A percentile compares a stretch with the other conserved stretches of the same genome.
Evolutionary conservation across 306 rosid species (phyloP).

Genomic region (Biancaea sappan): DNA sequence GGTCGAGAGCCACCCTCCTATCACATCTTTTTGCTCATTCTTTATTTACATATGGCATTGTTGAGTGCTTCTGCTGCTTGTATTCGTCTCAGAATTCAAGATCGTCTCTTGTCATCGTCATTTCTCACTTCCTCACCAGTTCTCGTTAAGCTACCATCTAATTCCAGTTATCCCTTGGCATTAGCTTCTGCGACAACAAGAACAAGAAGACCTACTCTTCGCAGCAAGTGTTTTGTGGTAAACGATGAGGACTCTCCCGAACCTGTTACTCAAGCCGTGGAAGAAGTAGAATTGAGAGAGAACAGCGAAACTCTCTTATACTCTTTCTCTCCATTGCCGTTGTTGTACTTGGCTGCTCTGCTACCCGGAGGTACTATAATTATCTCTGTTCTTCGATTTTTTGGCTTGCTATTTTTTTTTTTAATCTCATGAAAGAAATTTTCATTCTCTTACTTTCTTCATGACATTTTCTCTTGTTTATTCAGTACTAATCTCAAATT

Average conservation of each 20-base stretch:
- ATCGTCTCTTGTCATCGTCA: constrained; percentile 33
- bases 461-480: not conserved
- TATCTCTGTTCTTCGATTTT: not conserved
- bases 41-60: constrained; percentile 48
- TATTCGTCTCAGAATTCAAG: constrained; percentile 11
- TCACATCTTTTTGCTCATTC: not conserved
- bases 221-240: constrained; percentile 26
- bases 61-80: constrained; percentile 34
- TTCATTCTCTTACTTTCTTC: not conserved
- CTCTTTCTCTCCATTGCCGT: constrained; percentile 74
- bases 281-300: constrained; percentile 34
- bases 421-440: not conserved
- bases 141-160: constrained; percentile 24
- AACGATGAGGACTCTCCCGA: constrained; percentile 11
- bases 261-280: not conserved
- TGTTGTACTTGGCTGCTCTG: constrained; percentile 61
- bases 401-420: not conserved
- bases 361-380: constrained; percentile 74
- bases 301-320: constrained; percentile 49
- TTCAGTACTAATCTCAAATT: not conserved
- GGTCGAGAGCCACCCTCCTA: not conserved
- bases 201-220: constrained; percentile 6
- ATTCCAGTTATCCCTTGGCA: constrained; percentile 28
- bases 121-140: constrained; percentile 30
- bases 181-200: constrained; percentile 10